Conservation (phyloP, 768 basidiomycete species). For the Auricularia cornea region DNA sequence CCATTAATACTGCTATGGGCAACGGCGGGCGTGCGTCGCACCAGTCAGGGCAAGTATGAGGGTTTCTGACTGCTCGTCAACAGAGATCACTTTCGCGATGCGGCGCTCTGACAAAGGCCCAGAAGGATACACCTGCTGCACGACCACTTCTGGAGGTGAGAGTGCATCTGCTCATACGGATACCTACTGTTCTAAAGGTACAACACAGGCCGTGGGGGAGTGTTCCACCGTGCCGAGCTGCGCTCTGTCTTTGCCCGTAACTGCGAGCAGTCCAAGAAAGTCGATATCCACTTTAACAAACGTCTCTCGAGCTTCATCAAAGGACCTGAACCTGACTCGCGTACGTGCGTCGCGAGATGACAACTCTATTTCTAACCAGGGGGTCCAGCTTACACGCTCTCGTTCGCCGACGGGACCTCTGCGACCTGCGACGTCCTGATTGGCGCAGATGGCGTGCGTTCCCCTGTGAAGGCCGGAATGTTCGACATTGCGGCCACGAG, state of each 20-base stretch:
- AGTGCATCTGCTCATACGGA: too few species aligned
- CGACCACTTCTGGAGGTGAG: too few species aligned
- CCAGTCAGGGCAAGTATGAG: too few species aligned
- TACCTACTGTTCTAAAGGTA: not conserved
- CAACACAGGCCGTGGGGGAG: not conserved
- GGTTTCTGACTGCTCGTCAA: too few species aligned
- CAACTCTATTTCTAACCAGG: not conserved
- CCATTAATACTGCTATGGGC: not conserved
- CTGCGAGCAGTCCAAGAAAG: constrained; percentile 58
- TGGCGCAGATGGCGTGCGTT: constrained; percentile 64
- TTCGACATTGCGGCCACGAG: constrained; percentile 17
- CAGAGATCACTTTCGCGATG: too few species aligned
- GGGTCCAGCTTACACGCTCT: constrained; percentile 24
- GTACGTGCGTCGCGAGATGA: too few species aligned
- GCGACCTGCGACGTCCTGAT: constrained; percentile 57
- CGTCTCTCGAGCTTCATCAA: too few species aligned
- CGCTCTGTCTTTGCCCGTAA: constrained; percentile 27
- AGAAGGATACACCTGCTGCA: too few species aligned
- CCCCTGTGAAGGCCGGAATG: constrained; percentile 34
- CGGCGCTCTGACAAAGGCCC: too few species aligned
- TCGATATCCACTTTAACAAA: constrained; percentile 37
- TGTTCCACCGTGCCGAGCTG: constrained; percentile 14
- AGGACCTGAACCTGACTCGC: too few species aligned
- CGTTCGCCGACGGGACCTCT: constrained; percentile 54
- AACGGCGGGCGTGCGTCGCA: not conserved